Conservation (phyloP, 2,329 filamentous ascomycete genomes). For the Ophiostoma quercus region DNA sequence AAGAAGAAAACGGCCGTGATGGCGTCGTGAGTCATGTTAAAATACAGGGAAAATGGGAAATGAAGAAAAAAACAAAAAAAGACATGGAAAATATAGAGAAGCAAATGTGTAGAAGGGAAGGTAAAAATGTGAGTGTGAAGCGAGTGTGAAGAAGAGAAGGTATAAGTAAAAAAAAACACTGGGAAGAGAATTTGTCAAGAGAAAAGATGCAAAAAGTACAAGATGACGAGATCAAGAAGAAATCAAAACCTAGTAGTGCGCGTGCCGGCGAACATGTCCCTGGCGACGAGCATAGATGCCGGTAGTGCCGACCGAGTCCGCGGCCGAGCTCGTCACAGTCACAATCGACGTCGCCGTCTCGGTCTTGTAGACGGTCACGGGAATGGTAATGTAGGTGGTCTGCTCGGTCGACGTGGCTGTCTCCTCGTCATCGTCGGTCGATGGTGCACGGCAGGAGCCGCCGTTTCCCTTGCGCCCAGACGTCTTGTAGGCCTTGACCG, state of each 20-base stretch:
- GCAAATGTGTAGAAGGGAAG: background rate
- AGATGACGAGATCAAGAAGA: background rate
- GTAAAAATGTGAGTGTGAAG: background rate
- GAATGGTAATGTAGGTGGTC: background rate
- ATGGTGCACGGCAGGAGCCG: background rate
- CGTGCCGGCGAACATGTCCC: background rate
- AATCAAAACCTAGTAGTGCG: background rate
- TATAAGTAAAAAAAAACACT: background rate
- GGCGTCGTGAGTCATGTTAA: background rate
- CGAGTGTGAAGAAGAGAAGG: background rate
- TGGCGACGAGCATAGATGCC: background rate
- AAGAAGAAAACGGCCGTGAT: background rate
- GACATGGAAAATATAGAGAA: background rate
- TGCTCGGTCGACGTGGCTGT: background rate
- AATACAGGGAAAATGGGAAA: background rate
- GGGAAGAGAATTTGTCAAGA: background rate
- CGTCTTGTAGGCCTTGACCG: background rate
- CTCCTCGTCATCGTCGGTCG: background rate
- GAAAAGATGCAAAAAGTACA: no score
- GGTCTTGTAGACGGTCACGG: conserved; percentile 3
- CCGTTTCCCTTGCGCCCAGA: conserved; percentile 6
- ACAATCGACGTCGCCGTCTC: background rate
- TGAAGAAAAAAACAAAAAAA: background rate
- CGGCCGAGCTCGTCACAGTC: background rate
- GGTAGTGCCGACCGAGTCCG: background rate